Conservation (phyloP, 768 basidiomycete genomes). For the Pulveroboletus sp. region DNA sequence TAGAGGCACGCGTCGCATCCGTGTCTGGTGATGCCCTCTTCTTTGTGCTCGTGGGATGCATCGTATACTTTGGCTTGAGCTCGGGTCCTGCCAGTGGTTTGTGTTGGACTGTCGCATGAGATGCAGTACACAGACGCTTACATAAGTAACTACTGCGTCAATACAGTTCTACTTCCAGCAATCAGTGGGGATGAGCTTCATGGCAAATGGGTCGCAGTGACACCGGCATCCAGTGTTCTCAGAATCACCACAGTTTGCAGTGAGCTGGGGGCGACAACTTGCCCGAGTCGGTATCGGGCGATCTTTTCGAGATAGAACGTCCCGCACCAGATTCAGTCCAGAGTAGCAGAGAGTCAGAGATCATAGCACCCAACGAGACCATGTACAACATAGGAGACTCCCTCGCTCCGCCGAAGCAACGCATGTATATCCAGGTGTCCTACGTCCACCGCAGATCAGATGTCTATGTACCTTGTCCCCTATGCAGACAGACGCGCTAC, state of each 20-base stretch:
- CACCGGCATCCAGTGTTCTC: no score
- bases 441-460: conserved; percentile 14
- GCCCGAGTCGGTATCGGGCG: not conserved
- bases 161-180: no score
- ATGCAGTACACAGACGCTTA: no score
- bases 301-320: not conserved
- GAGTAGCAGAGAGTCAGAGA: conserved; percentile 4
- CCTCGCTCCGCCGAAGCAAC: not conserved
- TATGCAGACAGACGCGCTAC: conserved; percentile 3
- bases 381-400: conserved; percentile 15
- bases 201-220: no score
- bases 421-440: conserved; percentile 10
- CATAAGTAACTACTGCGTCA: no score
- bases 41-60: conserved; percentile 16
- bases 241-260: not conserved
- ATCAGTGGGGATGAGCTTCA: no score
- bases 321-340: not conserved
- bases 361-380: conserved; percentile 20
- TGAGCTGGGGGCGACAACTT: not conserved
- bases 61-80: not conserved
- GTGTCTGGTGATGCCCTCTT: conserved; percentile 30
- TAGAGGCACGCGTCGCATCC: conserved; percentile 6
- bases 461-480: conserved; percentile 13
- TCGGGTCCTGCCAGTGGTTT: not conserved
- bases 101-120: no score